Evolutionary conservation across 306 rosid genomes (phyloP), one percentile per base, ranked within the genome.

Genomic region (Citrullus colocynthis): DNA sequence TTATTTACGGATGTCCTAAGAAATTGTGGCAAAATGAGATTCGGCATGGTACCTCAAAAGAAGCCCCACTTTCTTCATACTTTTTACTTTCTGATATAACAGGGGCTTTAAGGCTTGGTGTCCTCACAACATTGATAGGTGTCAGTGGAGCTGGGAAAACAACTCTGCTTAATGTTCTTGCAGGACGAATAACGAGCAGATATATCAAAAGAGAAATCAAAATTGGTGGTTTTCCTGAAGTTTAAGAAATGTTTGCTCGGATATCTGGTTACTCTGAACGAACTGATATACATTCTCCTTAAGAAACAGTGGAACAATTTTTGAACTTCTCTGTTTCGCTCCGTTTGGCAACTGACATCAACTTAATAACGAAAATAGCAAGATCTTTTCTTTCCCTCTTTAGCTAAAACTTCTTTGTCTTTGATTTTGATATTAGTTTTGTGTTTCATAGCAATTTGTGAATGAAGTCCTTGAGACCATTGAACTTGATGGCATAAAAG

Each of bases 401-500:
- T 15, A 64, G 24, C 15, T 64, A 36, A 63, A 59, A 64, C 24
- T 64, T 16, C 5, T 34, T 32, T 74, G 45, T 37, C 9, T 54
- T 18, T 54, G 64, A 74, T 8, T 9, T 52, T 54, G 49, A 28
- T 41, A 18, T 49, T 32, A 74, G 30, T 45, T 70, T 45, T 6
- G 37, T 78, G 49, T 39, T 39, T 18, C 36, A 20, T 48, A 85
- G 91, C 82, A 82, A 18, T 83, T 88, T 84, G 87, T 85, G 70
- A 49, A 78, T 21, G 80, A 88, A 83, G 91, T 88, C 21, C 86
- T 88, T 54, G 85, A 88, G 80, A 88, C 86, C 52, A 85, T 88
- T 80, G 89, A 88, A 74, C 89, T 88, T 58, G 87, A 80, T 64
- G 82, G 54, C 15, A 78, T 83, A 82, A 88, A 82, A 44, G 83